Evolutionary conservation across 2,329 filamentous ascomycete species (phyloP).

Genomic region (Pseudogymnoascus sp.): DNA sequence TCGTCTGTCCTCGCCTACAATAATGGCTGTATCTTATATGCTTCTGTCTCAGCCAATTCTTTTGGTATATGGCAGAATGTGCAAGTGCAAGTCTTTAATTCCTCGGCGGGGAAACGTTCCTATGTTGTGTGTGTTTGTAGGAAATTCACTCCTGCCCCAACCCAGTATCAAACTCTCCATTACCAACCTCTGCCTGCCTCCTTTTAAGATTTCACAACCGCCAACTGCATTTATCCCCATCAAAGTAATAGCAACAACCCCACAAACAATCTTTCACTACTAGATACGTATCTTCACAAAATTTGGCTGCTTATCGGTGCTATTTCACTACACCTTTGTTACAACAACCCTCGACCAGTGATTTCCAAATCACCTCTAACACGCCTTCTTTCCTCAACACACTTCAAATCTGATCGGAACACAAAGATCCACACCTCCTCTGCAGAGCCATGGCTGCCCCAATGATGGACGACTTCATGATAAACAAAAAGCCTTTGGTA

Average conservation of each 20-base stretch:
- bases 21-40: not conserved
- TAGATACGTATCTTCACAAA: not conserved
- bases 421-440: not conserved
- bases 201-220: not conserved
- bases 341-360: not conserved
- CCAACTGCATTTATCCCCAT: not conserved
- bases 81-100: not conserved
- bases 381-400: too few relatives aligned
- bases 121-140: too few relatives aligned
- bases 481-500: not conserved
- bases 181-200: not conserved
- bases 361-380: too few relatives aligned
- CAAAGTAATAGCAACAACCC: not conserved
- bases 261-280: not conserved
- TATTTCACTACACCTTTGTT: not conserved
- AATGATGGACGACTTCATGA: not conserved
- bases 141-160: not conserved
- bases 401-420: not conserved
- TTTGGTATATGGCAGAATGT: not conserved
- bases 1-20: not conserved
- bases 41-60: not conserved
- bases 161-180: not conserved
- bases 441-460: not conserved
- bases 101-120: not conserved
- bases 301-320: not conserved